Conservation (phyloP, 2,329 filamentous ascomycete species). For the Colletotrichum falcatum region DNA sequence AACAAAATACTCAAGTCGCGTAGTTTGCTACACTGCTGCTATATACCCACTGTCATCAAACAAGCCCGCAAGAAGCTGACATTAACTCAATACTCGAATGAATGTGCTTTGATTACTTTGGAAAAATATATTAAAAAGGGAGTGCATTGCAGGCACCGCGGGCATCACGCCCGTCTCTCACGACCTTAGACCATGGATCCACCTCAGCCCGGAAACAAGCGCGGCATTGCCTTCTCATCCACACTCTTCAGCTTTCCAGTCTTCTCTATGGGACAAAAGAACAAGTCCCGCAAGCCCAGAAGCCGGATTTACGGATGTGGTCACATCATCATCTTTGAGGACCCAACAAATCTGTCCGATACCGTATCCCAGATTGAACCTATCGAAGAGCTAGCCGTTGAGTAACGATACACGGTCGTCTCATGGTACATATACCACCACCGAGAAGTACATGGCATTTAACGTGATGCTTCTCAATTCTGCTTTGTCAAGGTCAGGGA, state of each 20-base stretch:
- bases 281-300: neutral
- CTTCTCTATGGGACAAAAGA: neutral
- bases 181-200: neutral
- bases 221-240: neutral
- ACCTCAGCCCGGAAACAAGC: neutral
- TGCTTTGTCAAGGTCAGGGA: neutral
- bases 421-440: neutral
- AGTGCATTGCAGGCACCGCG: neutral
- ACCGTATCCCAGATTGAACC: too few species aligned
- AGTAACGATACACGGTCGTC: neutral
- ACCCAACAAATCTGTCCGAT: neutral
- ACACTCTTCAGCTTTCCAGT: neutral
- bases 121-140: neutral
- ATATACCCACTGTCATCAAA: neutral
- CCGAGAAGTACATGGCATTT: neutral
- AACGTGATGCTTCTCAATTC: neutral
- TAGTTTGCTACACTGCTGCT: neutral
- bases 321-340: too few species aligned
- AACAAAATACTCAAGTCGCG: neutral
- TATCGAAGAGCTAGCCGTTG: neutral
- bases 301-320: neutral
- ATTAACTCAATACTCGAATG: neutral
- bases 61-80: too few species aligned
- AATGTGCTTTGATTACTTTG: neutral
- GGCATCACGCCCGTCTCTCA: neutral